A percentile compares a stretch with the other conserved stretches of the same genome.
phyloP scores from a whole-genome alignment of 495 filamentous ascomycete genomes.

The Amorphotheca resinae region DNA sequence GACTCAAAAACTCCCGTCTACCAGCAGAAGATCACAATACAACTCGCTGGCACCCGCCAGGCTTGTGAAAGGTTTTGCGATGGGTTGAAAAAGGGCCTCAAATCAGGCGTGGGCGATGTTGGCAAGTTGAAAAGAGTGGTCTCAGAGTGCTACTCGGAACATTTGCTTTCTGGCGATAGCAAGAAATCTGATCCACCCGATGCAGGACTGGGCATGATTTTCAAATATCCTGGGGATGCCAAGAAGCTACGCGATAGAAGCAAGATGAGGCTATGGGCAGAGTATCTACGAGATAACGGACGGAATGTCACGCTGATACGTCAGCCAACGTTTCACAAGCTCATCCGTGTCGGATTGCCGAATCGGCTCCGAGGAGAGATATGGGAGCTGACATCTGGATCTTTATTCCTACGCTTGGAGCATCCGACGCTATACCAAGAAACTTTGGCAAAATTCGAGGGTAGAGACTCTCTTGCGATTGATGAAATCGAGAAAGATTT shows the following conservation, averaged over 20 bases:
- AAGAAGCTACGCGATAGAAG: conserved; percentile 87
- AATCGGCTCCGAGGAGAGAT: conserved; percentile 89
- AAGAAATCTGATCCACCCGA: conserved; percentile 55
- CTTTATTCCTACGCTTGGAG: conserved; percentile 74
- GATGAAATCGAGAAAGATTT: conserved; percentile 98
- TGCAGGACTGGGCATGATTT: conserved; percentile 77
- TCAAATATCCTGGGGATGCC: conserved; percentile 93
- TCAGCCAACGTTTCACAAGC: conserved; percentile 93
- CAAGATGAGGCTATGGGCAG: conserved; percentile 95
- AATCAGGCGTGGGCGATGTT: conserved; percentile 75
- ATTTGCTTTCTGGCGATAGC: conserved; percentile 53
- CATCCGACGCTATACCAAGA: conserved; percentile 73
- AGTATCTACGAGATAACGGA: conserved; percentile 93
- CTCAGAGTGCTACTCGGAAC: conserved; percentile 83
- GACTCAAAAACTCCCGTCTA: conserved; percentile 34
- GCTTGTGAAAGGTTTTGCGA: conserved; percentile 95
- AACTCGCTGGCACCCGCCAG: conserved; percentile 76
- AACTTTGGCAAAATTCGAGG: conserved; percentile 68
- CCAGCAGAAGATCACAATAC: conserved; percentile 76
- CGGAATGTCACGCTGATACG: conserved; percentile 84
- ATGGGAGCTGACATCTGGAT: conserved; percentile 90
- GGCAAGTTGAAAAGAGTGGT: conserved; percentile 68
- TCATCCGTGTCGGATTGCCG: conserved; percentile 88
- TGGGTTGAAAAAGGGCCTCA: conserved; percentile 76
- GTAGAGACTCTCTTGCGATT: conserved; percentile 80